Base-by-base conservation (phyloP, 768 basidiomycete species). In the Lyophyllum shimeji region DNA sequence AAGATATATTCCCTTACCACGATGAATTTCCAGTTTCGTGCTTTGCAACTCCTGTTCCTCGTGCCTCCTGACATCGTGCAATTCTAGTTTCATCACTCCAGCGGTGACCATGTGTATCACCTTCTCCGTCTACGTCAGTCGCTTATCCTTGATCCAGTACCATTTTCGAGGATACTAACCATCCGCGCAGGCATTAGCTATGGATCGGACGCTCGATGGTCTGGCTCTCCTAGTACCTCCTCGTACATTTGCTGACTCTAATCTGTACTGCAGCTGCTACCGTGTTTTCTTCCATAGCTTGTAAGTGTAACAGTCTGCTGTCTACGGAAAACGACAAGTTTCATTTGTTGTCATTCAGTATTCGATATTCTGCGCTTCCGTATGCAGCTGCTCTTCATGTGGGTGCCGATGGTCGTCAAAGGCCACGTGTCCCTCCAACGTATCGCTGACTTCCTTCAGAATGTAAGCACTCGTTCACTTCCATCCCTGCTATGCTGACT, bases 341-440 rank as follows among this genome's bases (percentile, higher is more conserved):
- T 40, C 5, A 40, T 18, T 46, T 50, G 23, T 33, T 20, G 3
- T 9, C 18, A 17, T 40, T 60, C 76, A 59, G 82, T 88, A 29
- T 89, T 90, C 63, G 79, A 84, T 45, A 73, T 84, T 50, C 67
- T 90, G 21, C 76, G 82, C 25, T 71, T 72, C 4, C 79, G 82
- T 51, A 61, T 84, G 23, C 65, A 66, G 65, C 75, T 66, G 59
- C 61, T 67, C 6, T 67, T 72, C 21, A 66, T 64, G 54, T 65
- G 61, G 34, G 48, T 71, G 13, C 65, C 66, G 24, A 42, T 57
- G 34, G 9, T 51, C 1, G 46, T 65, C 23, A 58, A 65, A 69
- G 83, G 77, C 48, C 83, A 84, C 65, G 86, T 90, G 2, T 86
- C 86, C 3, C 62, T 90, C 2, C 80, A 82, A 47, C 81, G 89